A percentile compares a stretch with the other conserved stretches of the same genome.
Conservation (phyloP, 495 filamentous ascomycete species). For the Hypoxylon cercidicola region DNA sequence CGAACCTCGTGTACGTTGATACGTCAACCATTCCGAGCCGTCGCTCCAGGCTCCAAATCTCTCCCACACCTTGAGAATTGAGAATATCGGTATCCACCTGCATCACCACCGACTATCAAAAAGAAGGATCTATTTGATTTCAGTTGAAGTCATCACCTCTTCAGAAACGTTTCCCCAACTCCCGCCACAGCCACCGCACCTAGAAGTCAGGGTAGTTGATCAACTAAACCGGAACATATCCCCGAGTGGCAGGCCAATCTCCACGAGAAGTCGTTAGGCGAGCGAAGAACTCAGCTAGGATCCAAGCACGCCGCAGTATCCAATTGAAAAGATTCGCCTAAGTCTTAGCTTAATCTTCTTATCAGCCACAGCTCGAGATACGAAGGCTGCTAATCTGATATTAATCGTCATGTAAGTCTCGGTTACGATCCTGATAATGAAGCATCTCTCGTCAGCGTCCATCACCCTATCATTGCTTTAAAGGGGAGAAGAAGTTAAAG, state of each 20-base stretch:
- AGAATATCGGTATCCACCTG: constrained; percentile 36
- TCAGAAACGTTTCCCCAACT: constrained; percentile 1
- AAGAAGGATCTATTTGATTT: constrained; percentile 8
- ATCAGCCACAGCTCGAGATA: constrained; percentile 29
- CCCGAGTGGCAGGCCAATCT: constrained; percentile 27
- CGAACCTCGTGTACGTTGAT: constrained; percentile 9
- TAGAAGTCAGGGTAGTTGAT: constrained; percentile 23
- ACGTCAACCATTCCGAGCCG: constrained; percentile 31
- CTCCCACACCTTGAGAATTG: constrained; percentile 28
- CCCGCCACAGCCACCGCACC: background rate
- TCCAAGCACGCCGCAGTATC: constrained; percentile 11
- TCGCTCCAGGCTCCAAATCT: constrained; percentile 18
- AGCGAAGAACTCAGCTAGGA: constrained; percentile 15
- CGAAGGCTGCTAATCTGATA: constrained; percentile 11
- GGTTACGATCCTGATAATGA: constrained; percentile 25
- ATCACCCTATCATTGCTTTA: constrained; percentile 13
- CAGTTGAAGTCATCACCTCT: constrained; percentile 15
- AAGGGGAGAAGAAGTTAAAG: constrained; percentile 1
- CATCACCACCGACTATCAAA: constrained; percentile 40
- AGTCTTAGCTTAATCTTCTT: constrained; percentile 4
- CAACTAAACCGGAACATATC: constrained; percentile 24
- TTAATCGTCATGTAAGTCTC: constrained; percentile 33
- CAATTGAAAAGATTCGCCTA: constrained; percentile 23
- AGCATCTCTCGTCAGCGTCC: constrained; percentile 37
- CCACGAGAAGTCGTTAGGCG: constrained; percentile 13